phyloP scores from a whole-genome alignment of 2,329 filamentous ascomycete genomes.

The Rhynchosporium secalis region DNA sequence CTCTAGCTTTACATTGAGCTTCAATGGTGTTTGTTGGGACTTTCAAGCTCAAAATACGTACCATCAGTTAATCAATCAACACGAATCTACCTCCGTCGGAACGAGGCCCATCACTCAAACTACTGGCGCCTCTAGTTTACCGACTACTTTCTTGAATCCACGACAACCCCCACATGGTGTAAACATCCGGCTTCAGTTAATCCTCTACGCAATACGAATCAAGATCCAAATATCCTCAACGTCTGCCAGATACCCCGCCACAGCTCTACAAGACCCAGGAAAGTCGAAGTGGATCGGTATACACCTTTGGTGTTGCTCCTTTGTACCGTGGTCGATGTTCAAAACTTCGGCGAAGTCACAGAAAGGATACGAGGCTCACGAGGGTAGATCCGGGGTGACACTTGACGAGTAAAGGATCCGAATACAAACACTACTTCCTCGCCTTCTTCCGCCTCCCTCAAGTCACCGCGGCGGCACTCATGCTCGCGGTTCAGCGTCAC shows the following conservation, averaged over 20 bases:
- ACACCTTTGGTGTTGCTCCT: background rate
- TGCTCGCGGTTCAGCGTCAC: slow-evolving; percentile 57
- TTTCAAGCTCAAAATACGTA: background rate
- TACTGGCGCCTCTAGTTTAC: slow-evolving; percentile 8
- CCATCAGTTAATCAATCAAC: background rate
- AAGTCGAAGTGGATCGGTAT: background rate
- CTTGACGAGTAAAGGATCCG: slow-evolving; percentile 18
- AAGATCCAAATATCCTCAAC: slow-evolving; percentile 13
- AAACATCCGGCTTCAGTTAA: background rate
- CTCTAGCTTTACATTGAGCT: background rate
- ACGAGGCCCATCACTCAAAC: background rate
- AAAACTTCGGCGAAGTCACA: slow-evolving; percentile 16
- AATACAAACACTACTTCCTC: slow-evolving; percentile 12
- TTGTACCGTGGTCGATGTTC: slow-evolving; percentile 13
- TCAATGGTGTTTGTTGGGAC: slow-evolving; percentile 19
- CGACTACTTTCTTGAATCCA: slow-evolving; percentile 9
- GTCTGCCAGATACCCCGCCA: slow-evolving; percentile 8
- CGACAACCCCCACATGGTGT: background rate
- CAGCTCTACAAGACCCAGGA: slow-evolving; percentile 8
- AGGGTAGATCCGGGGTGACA: slow-evolving; percentile 22
- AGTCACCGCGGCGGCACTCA: slow-evolving; percentile 45
- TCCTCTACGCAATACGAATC: slow-evolving; percentile 9
- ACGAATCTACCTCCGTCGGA: slow-evolving; percentile 2
- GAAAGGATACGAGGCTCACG: slow-evolving; percentile 9
- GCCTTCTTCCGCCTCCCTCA: slow-evolving; percentile 4